A percentile compares a stretch with the other conserved stretches of the same genome.
phyloP scores from a whole-genome alignment of 2,329 filamentous ascomycete species.

The Fusarium floridanum region DNA sequence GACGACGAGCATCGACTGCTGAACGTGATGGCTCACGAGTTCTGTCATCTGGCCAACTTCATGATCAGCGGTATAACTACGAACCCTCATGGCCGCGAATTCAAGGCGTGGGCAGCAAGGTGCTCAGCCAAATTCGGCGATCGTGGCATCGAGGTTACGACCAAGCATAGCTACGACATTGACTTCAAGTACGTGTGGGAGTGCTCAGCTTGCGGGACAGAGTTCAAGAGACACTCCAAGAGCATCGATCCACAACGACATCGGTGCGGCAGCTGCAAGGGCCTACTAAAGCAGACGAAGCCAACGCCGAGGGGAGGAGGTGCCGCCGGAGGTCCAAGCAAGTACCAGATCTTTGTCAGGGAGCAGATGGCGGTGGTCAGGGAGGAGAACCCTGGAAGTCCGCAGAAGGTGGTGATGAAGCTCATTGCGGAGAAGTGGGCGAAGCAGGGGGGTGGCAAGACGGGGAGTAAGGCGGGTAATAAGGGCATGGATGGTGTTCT shows the following conservation, averaged over 20 bases:
- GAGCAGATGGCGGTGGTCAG: conserved; percentile 74
- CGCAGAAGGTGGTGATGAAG: conserved; percentile 78
- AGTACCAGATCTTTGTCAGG: conserved; percentile 71
- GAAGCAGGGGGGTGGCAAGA: conserved; percentile 57
- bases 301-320: conserved; percentile 69
- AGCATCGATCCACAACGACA: conserved; percentile 81
- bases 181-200: conserved; percentile 93
- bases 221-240: conserved; percentile 87
- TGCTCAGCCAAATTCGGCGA: conserved; percentile 68
- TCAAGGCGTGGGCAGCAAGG: conserved; percentile 79
- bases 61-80: conserved; percentile 83
- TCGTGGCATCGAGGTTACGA: conserved; percentile 82
- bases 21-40: conserved; percentile 96
- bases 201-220: conserved; percentile 75
- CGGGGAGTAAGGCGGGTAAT: conserved; percentile 22
- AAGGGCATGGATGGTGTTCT: conserved; percentile 38
- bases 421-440: conserved; percentile 74
- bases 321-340: conserved; percentile 46
- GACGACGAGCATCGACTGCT: conserved; percentile 81
- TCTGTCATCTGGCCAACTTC: conserved; percentile 93
- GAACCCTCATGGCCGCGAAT: conserved; percentile 85
- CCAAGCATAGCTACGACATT: conserved; percentile 90
- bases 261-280: conserved; percentile 82
- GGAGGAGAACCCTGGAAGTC: conserved; percentile 66
- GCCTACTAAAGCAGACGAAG: conserved; percentile 79